phyloP scores from a whole-genome alignment of 306 rosid genomes.

The Vigna trinervia region DNA sequence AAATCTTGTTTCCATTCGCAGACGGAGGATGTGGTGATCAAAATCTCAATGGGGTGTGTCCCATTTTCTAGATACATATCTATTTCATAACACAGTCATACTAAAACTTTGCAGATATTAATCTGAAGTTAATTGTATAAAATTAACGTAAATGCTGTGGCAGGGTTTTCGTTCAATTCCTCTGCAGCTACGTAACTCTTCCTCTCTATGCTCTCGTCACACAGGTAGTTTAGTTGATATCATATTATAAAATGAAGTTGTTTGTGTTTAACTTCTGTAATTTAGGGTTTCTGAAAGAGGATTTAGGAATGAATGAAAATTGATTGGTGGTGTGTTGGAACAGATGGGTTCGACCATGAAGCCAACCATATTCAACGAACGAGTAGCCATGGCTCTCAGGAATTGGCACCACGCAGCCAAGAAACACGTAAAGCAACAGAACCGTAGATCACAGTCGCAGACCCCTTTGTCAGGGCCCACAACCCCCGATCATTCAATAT shows the following conservation, averaged over 20 bases:
- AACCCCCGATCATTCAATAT: conserved; percentile 55
- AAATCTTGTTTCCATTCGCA: conserved; percentile 13
- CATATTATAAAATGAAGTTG: no score
- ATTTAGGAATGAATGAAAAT: background rate
- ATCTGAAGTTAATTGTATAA: background rate
- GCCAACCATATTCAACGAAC: conserved; percentile 73
- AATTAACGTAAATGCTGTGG: background rate
- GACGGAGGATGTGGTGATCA: background rate
- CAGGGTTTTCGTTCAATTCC: conserved; percentile 19
- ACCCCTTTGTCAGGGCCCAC: conserved; percentile 60
- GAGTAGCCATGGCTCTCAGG: conserved; percentile 68
- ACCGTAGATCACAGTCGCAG: conserved; percentile 42
- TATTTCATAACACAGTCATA: background rate
- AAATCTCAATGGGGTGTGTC: conserved; percentile 14
- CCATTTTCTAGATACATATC: background rate
- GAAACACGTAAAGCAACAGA: conserved; percentile 57
- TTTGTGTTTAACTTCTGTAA: background rate
- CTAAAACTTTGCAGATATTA: background rate
- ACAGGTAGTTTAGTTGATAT: background rate
- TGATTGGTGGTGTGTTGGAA: background rate
- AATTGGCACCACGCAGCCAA: conserved; percentile 74
- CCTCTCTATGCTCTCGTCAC: conserved; percentile 19
- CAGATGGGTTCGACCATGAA: conserved; percentile 86
- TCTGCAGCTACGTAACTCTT: conserved; percentile 21
- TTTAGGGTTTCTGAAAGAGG: background rate